Evolutionary conservation across 768 basidiomycete species (phyloP).

Genomic region (Termitomyces sp.): DNA sequence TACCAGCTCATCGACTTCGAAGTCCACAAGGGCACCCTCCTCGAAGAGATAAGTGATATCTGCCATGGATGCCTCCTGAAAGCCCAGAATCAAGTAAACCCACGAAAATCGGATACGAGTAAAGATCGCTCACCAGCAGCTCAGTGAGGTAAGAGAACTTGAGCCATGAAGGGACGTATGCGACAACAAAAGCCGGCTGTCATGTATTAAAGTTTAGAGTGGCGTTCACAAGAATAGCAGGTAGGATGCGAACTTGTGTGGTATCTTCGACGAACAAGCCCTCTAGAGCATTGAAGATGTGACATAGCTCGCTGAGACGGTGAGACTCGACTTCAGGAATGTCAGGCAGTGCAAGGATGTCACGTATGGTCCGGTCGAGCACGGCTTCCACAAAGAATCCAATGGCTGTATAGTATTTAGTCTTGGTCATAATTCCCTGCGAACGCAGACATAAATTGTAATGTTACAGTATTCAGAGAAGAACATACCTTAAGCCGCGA

Average conservation of each 20-base stretch:
- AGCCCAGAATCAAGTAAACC: neutral
- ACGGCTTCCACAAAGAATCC: constrained; percentile 68
- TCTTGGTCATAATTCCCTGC: constrained; percentile 64
- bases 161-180: constrained; percentile 89
- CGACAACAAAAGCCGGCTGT: constrained; percentile 70
- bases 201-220: neutral
- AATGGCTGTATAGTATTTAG: constrained; percentile 64
- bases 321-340: constrained; percentile 88
- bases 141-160: constrained; percentile 94
- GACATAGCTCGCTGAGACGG: constrained; percentile 75
- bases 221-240: neutral
- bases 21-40: constrained; percentile 86
- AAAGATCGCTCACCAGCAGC: constrained; percentile 59
- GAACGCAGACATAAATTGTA: neutral
- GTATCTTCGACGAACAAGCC: constrained; percentile 70
- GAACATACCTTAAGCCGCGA: constrained; percentile 66
- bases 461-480: neutral
- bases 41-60: constrained; percentile 92
- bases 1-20: constrained; percentile 77
- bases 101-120: neutral
- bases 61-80: constrained; percentile 84
- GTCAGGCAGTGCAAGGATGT: constrained; percentile 73
- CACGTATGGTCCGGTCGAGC: constrained; percentile 59
- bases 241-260: constrained; percentile 38
- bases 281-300: constrained; percentile 73